Percentiles rank a stretch among this genome's conserved stretches.
phyloP scores from a whole-genome alignment of 148 eudicot species.

The Camellia granthamiana region DNA sequence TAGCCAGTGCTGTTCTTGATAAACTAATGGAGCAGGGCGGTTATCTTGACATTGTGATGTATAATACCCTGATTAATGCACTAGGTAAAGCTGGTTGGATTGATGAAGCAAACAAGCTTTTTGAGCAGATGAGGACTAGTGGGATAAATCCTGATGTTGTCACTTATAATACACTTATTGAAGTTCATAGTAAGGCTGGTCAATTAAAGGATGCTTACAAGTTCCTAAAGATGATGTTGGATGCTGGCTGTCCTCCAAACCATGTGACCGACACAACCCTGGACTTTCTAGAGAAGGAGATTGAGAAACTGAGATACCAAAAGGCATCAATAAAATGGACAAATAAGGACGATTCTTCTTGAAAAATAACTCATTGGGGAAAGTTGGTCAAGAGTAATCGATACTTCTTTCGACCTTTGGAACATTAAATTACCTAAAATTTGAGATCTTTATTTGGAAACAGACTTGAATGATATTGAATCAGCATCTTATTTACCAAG shows the following conservation, averaged over 20 bases:
- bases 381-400: not conserved
- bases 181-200: conserved; percentile 67
- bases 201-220: conserved; percentile 62
- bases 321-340: conserved; percentile 38
- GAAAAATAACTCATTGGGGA: conserved; percentile 2
- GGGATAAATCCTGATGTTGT: conserved; percentile 84
- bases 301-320: conserved; percentile 43
- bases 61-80: conserved; percentile 75
- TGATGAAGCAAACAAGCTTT: conserved; percentile 61
- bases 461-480: not conserved
- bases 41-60: conserved; percentile 83
- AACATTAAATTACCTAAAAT: not conserved
- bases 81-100: conserved; percentile 81
- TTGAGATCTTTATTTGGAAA: not conserved
- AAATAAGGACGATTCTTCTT: conserved; percentile 25
- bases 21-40: conserved; percentile 75
- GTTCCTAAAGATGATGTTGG: conserved; percentile 76
- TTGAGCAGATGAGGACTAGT: conserved; percentile 63
- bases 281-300: conserved; percentile 66
- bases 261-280: conserved; percentile 77
- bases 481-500: not conserved
- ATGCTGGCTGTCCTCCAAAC: conserved; percentile 82
- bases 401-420: not conserved
- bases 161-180: conserved; percentile 75
- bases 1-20: conserved; percentile 56